Conservation (phyloP, 2,329 filamentous ascomycete genomes). For the Metarhizium guizhouense region DNA sequence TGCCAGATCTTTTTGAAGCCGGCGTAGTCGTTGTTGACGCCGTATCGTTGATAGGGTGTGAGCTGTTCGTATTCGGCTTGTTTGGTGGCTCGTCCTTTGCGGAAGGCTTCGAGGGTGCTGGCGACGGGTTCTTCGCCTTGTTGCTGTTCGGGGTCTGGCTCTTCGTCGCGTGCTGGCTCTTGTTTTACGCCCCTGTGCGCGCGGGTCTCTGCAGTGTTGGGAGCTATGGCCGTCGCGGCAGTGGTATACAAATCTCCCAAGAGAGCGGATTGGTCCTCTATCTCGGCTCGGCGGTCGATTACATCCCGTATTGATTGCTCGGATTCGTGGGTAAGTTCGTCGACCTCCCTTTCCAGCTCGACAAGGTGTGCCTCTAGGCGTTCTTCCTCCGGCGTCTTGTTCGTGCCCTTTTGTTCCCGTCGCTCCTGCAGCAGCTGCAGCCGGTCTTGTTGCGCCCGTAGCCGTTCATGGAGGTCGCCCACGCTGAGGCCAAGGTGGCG, state of each 20-base stretch:
- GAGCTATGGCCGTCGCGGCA: not conserved
- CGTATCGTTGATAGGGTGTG: slow-evolving; percentile 39
- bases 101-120: slow-evolving; percentile 24
- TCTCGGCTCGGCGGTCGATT: slow-evolving; percentile 39
- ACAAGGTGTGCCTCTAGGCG: slow-evolving; percentile 29
- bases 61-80: slow-evolving; percentile 32
- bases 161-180: slow-evolving; percentile 7
- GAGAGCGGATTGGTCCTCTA: slow-evolving; percentile 39
- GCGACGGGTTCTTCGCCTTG: slow-evolving; percentile 16
- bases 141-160: slow-evolving; percentile 13
- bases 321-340: slow-evolving; percentile 32
- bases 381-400: slow-evolving; percentile 26
- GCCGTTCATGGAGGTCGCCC: slow-evolving; percentile 39
- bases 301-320: slow-evolving; percentile 38
- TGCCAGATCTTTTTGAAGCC: slow-evolving; percentile 52
- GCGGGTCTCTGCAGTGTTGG: slow-evolving; percentile 9
- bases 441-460: slow-evolving; percentile 25
- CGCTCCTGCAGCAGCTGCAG: slow-evolving; percentile 24
- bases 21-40: slow-evolving; percentile 48
- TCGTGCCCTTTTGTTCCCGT: slow-evolving; percentile 26
- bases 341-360: slow-evolving; percentile 30
- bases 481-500: slow-evolving; percentile 35
- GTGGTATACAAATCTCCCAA: slow-evolving; percentile 26
- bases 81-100: slow-evolving; percentile 26
- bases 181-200: slow-evolving; percentile 7